Evolutionary conservation across 805 yeast genomes (phyloP), one percentile per base, ranked within the genome.

Genomic region (Saccharomycopsis selenospora): DNA sequence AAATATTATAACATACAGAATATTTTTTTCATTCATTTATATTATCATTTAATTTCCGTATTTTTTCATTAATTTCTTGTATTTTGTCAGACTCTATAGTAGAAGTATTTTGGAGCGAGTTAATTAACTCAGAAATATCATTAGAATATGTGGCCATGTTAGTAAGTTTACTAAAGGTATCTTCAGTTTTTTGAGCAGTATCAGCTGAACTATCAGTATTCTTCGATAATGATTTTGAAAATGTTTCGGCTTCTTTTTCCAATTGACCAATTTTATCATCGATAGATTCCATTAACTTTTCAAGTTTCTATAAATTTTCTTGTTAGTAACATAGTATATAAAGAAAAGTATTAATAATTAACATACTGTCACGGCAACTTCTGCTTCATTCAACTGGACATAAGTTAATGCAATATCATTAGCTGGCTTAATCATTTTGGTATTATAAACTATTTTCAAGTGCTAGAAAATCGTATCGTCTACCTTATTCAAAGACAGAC

Each of bases 301-400:
- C 93, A 53, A 85, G 66, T 51, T 69, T 59, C 72, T 33, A 14
- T n/a, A 28, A n/a, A 10, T 33, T 14, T 14, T 10, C 17, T 20
- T 14, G 10, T 33, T 33, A 33, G 38, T 33, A 33, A 33, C 10
- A 14, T 6, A 7, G 7, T 33, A 33, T 33, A 7, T 5, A 33
- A 33, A 33, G 17, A 7, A 4, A 10, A 33, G 17, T 17, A 6
- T 33, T 33, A 14, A 20, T 20, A 14, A 33, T 33, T 20, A 14
- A 48, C 51, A 10, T 33, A 48, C 76, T 3, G 71, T 65, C 1
- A 83, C 79, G 1, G 86, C 82, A 50, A 66, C 61, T 60, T 85
- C 93, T 1, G 88, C 93, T 50, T 82, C 84, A 47, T 72, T 72
- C 41, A 85, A 63, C 57, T 80, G 75, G 56, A 76, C 70, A 60